Evolutionary conservation across 2,329 filamentous ascomycete species (phyloP).

Genomic region (Trichoderma atroviride): DNA sequence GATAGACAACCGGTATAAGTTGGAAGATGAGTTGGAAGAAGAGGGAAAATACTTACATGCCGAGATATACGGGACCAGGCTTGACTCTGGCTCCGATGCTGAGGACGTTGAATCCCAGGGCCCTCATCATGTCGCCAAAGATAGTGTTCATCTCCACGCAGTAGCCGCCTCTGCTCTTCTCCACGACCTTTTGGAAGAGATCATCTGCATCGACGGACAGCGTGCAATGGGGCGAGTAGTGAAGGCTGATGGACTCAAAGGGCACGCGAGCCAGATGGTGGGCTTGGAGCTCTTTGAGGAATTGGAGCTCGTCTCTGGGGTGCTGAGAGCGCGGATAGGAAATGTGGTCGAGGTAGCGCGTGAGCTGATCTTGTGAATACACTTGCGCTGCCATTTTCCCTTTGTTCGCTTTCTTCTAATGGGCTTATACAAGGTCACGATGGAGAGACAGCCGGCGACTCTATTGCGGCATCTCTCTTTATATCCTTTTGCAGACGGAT

Average conservation of each 20-base stretch:
- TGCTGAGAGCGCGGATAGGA: slow-evolving; percentile 32
- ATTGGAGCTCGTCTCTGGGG: slow-evolving; percentile 33
- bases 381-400: slow-evolving; percentile 8
- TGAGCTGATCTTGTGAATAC: slow-evolving; percentile 35
- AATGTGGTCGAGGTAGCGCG: slow-evolving; percentile 38
- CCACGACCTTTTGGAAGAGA: slow-evolving; percentile 51
- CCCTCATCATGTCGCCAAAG: slow-evolving; percentile 52
- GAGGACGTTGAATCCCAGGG: slow-evolving; percentile 54
- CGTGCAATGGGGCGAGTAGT: slow-evolving; percentile 48
- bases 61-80: slow-evolving; percentile 20
- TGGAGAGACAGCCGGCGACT: background rate
- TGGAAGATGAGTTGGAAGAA: background rate
- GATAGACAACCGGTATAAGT: background rate
- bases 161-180: slow-evolving; percentile 52
- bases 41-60: background rate
- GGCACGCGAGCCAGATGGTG: slow-evolving; percentile 54
- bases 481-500: background rate
- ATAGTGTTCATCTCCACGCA: slow-evolving; percentile 54
- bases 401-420: background rate
- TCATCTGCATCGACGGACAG: slow-evolving; percentile 45
- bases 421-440: background rate
- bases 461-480: background rate
- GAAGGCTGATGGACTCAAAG: slow-evolving; percentile 57
- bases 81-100: slow-evolving; percentile 51
- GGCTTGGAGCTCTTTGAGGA: slow-evolving; percentile 39